Evolutionary conservation across 1,284 basidiomycete species (phyloP), one percentile per base, ranked within the genome.

Genomic region (Kwoniella shivajii): DNA sequence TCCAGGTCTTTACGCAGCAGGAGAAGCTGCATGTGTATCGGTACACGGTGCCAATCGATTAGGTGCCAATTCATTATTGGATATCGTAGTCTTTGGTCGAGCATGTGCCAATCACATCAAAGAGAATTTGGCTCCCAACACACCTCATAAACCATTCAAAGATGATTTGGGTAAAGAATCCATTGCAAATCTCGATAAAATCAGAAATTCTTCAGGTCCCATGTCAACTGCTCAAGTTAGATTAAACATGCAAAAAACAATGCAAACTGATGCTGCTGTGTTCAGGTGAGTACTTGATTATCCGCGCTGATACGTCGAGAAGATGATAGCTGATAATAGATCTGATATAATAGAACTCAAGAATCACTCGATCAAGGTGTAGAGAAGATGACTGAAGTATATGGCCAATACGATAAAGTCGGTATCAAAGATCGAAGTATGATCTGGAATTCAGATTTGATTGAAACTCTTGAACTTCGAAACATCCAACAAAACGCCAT

Each of bases 21-120:
- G 96, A 72, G 96, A 99, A 82, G 94, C 95, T 60, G 96, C 96
- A 30, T 98, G 92, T 76, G 96, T 99, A 42, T 99, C 96, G 20
- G 96, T 99, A 20, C 96, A 99, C 78, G 96, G 96, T 69, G 96
- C 96, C 61, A 99, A 99, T 84, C 92, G 96, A 81, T 89, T 99
- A 57, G 96, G 96, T 69, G 96, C 96, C 77, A 99, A 99, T 84
- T 99, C 96, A 48, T 86, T 99, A 41, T 84, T 99, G 64, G 96
- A 99, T 79, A 97, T 99, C 73, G 96, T 99, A 78, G 96, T 99
- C 69, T 99, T 97, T 74, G 96, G 96, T 70, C 92, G 96, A 79
- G 96, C 96, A 20, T 95, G 91, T 74, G 96, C 96, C 50, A 91
- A 96, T 81, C 96, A 99, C 82, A 99, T 99, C 78, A 88, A 86